Percentiles rank a stretch among this genome's conserved stretches.
phyloP scores from a whole-genome alignment of 2,329 filamentous ascomycete genomes.

The Sporothrix mexicana region DNA sequence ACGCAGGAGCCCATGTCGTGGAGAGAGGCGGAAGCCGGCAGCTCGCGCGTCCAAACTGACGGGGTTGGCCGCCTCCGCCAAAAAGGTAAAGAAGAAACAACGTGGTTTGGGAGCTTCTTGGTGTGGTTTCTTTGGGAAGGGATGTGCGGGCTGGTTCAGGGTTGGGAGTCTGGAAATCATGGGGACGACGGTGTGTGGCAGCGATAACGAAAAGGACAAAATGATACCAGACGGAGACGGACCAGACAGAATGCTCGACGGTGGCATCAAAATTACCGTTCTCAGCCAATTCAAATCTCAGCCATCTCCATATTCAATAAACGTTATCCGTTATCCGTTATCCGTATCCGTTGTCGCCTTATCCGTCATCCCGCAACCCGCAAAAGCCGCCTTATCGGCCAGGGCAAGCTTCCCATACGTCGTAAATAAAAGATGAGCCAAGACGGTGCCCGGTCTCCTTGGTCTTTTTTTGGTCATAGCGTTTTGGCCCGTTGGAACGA shows the following conservation, averaged over 20 bases:
- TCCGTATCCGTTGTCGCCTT: not conserved
- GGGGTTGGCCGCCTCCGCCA: constrained; percentile 17
- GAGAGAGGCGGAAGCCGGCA: constrained; percentile 25
- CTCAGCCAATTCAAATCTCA: not conserved
- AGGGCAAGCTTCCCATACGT: not conserved
- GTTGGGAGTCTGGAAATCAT: not conserved
- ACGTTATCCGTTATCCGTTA: not conserved
- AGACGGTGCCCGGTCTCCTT: not conserved
- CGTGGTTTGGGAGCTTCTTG: not conserved
- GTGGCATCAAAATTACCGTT: not conserved
- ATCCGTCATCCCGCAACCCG: not conserved
- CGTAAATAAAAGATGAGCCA: not conserved
- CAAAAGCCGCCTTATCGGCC: not conserved
- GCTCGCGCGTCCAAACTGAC: constrained; percentile 12
- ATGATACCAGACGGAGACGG: not conserved
- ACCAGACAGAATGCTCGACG: not conserved
- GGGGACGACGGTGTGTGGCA: not conserved
- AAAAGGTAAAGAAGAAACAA: not conserved
- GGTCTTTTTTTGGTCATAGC: too few species aligned
- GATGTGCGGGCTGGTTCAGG: not conserved
- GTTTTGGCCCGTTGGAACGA: too few species aligned
- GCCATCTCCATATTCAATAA: not conserved
- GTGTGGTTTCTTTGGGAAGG: too few species aligned
- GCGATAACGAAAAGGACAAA: not conserved
- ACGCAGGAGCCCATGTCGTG: not conserved